Conservation (phyloP, 192 early-diverging fungal genomes). For the Pecoramyces ruminantium region DNA sequence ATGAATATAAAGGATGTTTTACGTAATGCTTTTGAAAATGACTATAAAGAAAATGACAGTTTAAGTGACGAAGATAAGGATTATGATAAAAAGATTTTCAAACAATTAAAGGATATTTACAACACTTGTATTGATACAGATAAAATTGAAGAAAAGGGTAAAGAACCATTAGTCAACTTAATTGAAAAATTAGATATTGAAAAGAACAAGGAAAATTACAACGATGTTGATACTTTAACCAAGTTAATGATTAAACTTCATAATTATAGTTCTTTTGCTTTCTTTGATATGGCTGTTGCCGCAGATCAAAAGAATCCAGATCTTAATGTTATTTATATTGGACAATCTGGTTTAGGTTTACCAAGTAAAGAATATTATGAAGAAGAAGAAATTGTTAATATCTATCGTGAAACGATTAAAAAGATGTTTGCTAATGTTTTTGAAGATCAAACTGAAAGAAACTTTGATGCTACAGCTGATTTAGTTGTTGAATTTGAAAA, state of each 20-base stretch:
- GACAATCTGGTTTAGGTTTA: conserved; percentile 29
- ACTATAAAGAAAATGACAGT: conserved; percentile 20
- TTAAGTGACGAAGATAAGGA: conserved; percentile 9
- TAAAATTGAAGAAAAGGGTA: neutral
- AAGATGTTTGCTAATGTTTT: neutral
- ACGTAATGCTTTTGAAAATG: conserved; percentile 9
- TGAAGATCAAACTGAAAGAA: neutral
- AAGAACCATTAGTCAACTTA: neutral
- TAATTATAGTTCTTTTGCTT: neutral
- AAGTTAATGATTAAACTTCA: neutral
- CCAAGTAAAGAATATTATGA: conserved; percentile 53
- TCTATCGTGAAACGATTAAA: conserved; percentile 11
- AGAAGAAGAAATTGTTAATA: conserved; percentile 16
- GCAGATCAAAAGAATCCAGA: conserved; percentile 40
- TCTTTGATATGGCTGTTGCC: conserved; percentile 26
- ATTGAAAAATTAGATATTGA: neutral
- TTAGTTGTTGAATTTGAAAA: neutral
- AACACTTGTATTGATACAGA: conserved; percentile 35
- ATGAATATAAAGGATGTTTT: conserved; percentile 27
- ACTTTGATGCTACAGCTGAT: neutral
- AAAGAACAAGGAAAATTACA: neutral
- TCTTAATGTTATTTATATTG: conserved; percentile 21
- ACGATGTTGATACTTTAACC: neutral
- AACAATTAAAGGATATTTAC: conserved; percentile 7
- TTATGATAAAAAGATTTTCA: conserved; percentile 15